phyloP scores from a whole-genome alignment of 495 filamentous ascomycete species.

The Xylaria scruposa region DNA sequence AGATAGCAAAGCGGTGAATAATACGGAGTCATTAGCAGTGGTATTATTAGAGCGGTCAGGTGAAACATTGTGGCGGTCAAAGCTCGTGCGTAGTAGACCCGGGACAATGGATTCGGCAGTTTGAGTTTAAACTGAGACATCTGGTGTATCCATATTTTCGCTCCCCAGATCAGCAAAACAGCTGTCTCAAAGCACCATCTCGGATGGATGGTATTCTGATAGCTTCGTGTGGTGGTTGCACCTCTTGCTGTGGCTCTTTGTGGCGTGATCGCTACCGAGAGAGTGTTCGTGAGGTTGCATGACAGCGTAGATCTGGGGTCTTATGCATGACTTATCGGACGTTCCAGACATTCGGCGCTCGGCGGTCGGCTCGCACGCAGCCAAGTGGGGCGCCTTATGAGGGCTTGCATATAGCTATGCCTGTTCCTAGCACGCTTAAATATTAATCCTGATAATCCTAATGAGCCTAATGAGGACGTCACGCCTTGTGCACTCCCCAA shows the following conservation, averaged over 20 bases:
- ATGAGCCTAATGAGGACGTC: constrained; percentile 2
- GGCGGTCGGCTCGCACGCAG: constrained; percentile 8
- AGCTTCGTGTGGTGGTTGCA: neutral
- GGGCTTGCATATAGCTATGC: constrained; percentile 20
- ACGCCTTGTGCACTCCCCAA: neutral
- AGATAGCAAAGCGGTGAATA: constrained; percentile 3
- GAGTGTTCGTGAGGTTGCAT: constrained; percentile 23
- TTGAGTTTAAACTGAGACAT: neutral
- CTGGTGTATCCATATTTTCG: neutral
- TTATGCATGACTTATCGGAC: constrained; percentile 25
- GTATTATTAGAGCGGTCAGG: constrained; percentile 1
- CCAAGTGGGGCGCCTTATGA: constrained; percentile 10
- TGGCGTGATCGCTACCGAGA: constrained; percentile 25
- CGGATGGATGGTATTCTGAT: neutral
- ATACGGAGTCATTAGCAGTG: neutral
- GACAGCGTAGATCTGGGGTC: constrained; percentile 26
- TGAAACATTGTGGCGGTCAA: constrained; percentile 14
- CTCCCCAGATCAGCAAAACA: neutral
- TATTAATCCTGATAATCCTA: neutral
- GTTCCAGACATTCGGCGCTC: constrained; percentile 25
- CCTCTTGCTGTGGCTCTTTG: constrained; percentile 7
- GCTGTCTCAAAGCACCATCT: neutral
- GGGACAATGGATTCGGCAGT: neutral
- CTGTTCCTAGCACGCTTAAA: neutral
- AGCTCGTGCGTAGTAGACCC: neutral